phyloP scores from a whole-genome alignment of 2,329 filamentous ascomycete genomes.

The Penicillium paneum region DNA sequence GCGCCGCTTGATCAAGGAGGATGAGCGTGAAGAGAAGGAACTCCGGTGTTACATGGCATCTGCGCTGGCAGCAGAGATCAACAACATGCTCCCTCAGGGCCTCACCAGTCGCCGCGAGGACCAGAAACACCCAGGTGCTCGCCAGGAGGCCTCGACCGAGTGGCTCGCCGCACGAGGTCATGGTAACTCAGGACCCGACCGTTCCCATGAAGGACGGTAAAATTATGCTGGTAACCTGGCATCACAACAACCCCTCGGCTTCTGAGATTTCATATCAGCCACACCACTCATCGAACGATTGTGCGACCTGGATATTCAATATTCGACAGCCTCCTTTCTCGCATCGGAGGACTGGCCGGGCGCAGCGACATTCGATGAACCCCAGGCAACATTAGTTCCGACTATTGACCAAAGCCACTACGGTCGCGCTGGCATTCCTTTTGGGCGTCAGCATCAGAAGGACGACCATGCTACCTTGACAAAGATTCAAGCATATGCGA shows the following conservation, averaged over 20 bases:
- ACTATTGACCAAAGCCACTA: constrained; percentile 4
- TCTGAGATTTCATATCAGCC: neutral
- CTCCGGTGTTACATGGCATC: constrained; percentile 45
- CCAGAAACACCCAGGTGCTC: constrained; percentile 41
- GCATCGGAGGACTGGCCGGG: constrained; percentile 9
- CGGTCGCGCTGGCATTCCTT: constrained; percentile 8
- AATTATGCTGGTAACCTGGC: constrained; percentile 1
- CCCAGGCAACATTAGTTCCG: constrained; percentile 1
- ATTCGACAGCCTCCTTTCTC: constrained; percentile 1
- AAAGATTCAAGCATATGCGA: neutral
- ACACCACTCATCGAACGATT: constrained; percentile 10
- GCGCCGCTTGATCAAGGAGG: constrained; percentile 45
- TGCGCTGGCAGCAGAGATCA: constrained; percentile 46
- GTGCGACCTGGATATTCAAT: constrained; percentile 10
- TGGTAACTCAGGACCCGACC: constrained; percentile 35
- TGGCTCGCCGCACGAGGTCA: constrained; percentile 32
- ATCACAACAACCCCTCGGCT: constrained; percentile 4
- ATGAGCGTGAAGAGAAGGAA: constrained; percentile 50
- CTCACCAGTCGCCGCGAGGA: constrained; percentile 34
- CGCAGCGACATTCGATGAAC: constrained; percentile 4
- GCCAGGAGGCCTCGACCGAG: constrained; percentile 34
- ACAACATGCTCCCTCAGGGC: constrained; percentile 39
- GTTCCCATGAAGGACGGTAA: constrained; percentile 34
- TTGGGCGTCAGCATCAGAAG: neutral
- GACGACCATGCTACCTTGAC: neutral